A percentile compares a stretch with the other conserved stretches of the same genome.
Evolutionary conservation across 2,329 filamentous ascomycete genomes (phyloP).

Genomic region (Penicillium psychrosexuale): DNA sequence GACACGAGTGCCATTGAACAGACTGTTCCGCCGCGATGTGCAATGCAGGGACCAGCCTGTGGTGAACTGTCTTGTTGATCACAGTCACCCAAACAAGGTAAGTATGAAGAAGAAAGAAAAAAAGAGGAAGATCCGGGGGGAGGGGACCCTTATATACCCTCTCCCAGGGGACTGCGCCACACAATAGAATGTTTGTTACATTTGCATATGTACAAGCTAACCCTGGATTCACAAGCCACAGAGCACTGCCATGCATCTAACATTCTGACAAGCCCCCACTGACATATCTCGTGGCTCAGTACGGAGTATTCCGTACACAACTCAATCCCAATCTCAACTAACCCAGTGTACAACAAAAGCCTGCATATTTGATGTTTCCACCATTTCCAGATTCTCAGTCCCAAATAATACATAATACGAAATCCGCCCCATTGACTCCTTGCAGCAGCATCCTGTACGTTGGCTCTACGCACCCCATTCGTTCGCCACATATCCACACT

Average conservation of each 20-base stretch:
- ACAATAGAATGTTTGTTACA: neutral
- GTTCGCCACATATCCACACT: neutral
- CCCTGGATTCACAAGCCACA: neutral
- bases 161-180: too few relatives aligned
- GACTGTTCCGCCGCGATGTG: conserved; percentile 54
- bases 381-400: neutral
- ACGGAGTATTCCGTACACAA: neutral
- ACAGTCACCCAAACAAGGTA: conserved; percentile 50
- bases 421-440: neutral
- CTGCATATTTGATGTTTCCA: too few relatives aligned
- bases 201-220: neutral
- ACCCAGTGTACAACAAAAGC: neutral
- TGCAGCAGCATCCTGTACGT: neutral
- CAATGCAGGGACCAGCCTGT: conserved; percentile 55
- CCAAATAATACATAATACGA: neutral
- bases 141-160: too few relatives aligned
- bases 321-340: neutral
- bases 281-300: neutral
- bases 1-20: conserved; percentile 48
- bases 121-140: neutral
- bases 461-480: neutral
- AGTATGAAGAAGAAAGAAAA: conserved; percentile 50
- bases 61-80: conserved; percentile 47
- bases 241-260: neutral
- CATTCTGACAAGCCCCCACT: neutral